Percentiles rank a stretch among this genome's conserved stretches.
phyloP scores from a whole-genome alignment of 2,329 filamentous ascomycete species.

The Tolypocladium guangdongense region DNA sequence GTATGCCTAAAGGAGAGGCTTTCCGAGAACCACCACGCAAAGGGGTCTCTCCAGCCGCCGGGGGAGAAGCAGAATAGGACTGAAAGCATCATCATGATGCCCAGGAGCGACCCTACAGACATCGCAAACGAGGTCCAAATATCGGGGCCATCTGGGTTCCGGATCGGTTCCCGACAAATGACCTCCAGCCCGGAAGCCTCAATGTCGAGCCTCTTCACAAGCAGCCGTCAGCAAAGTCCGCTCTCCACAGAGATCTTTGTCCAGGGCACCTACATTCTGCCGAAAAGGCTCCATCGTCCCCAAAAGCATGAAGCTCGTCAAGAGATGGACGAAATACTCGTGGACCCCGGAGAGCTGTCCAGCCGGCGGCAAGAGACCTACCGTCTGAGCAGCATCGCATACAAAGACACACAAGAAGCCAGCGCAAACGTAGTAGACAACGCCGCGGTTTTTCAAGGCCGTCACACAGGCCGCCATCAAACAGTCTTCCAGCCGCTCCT shows the following conservation, averaged over 20 bases:
- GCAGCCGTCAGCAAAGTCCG: no score
- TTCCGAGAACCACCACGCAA: conserved; percentile 9
- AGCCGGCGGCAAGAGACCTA: not conserved
- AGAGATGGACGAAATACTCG: conserved; percentile 2
- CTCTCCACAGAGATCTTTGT: no score
- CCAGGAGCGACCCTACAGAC: not conserved
- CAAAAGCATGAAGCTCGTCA: conserved; percentile 10
- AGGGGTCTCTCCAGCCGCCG: conserved; percentile 7
- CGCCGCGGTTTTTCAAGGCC: no score
- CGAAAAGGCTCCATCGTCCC: conserved; percentile 13
- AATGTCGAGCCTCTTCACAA: no score
- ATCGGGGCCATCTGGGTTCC: no score
- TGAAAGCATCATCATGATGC: not conserved
- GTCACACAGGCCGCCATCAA: no score
- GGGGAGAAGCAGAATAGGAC: not conserved
- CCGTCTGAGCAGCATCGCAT: not conserved
- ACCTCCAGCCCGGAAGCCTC: no score
- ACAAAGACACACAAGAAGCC: not conserved
- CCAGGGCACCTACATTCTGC: conserved; percentile 6
- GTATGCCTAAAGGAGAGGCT: conserved; percentile 3
- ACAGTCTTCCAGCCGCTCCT: no score
- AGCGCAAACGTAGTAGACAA: no score
- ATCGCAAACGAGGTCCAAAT: not conserved
- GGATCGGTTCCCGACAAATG: no score
- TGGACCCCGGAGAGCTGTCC: no score